Percentiles rank a stretch among this genome's conserved stretches.
Conservation (phyloP, 441 rosid genomes). For the Gossypium trilobum region DNA sequence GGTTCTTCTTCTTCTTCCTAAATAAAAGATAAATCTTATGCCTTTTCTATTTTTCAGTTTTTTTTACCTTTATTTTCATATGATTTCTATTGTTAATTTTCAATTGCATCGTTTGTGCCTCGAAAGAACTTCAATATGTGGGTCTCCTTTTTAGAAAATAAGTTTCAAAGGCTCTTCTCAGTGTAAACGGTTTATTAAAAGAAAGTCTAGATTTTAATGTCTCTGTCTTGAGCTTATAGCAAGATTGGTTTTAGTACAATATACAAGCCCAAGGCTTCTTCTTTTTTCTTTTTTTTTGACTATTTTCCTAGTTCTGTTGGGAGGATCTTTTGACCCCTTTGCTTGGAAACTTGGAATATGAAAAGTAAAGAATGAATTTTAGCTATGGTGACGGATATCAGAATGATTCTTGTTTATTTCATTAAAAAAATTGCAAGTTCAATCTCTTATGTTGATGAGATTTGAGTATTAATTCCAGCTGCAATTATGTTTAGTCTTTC, state of each 20-base stretch:
- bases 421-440: neutral
- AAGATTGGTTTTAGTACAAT: neutral
- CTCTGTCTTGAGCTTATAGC: neutral
- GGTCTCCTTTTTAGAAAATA: neutral
- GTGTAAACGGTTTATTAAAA: neutral
- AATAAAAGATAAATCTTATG: neutral
- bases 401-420: neutral
- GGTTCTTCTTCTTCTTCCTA: constrained; percentile 26
- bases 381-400: neutral
- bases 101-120: neutral
- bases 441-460: neutral
- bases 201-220: neutral
- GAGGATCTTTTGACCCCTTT: neutral
- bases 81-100: neutral
- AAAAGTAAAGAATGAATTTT: neutral
- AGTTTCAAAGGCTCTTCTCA: neutral
- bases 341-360: neutral
- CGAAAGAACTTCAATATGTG: neutral
- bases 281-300: neutral
- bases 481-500: neutral
- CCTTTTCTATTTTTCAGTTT: neutral
- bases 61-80: neutral
- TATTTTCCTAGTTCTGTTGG: neutral
- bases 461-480: neutral
- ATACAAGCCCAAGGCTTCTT: neutral